These are phyloP conservation scores for Candida pseudofarinosa DNA, from an alignment of 805 yeast species.

Conservation along the genomic window DNA sequence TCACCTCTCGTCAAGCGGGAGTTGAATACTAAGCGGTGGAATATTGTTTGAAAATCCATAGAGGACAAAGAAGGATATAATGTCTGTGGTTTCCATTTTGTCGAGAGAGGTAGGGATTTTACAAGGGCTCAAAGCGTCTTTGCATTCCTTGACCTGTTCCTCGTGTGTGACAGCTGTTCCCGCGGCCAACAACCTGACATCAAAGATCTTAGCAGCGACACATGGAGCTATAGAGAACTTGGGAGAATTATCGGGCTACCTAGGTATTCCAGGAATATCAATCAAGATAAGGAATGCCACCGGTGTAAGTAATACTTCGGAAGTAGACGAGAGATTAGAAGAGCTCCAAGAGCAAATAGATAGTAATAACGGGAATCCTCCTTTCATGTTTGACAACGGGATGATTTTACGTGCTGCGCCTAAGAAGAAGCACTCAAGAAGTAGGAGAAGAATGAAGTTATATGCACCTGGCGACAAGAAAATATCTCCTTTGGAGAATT, in stretches of 20 bases:
- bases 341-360: slow-evolving; percentile 40
- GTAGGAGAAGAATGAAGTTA: slow-evolving; percentile 78
- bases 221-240: not conserved
- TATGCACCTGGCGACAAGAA: slow-evolving; percentile 83
- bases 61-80: not conserved
- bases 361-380: slow-evolving; percentile 26
- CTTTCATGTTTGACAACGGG: slow-evolving; percentile 60
- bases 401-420: slow-evolving; percentile 79
- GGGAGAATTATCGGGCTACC: not conserved
- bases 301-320: slow-evolving; percentile 1
- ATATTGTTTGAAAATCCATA: not conserved
- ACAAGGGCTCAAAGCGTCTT: not conserved
- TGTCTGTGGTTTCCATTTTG: not conserved
- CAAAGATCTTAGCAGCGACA: not conserved
- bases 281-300: slow-evolving; percentile 6
- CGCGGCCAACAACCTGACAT: not conserved
- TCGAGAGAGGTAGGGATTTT: not conserved
- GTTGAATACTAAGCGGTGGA: not conserved
- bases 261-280: slow-evolving; percentile 7
- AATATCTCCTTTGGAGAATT: slow-evolving; percentile 64
- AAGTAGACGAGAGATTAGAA: slow-evolving; percentile 23
- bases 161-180: not conserved
- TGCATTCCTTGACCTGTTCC: not conserved
- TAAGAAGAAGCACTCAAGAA: slow-evolving; percentile 86
- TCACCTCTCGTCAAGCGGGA: not conserved